These are phyloP conservation scores for Solanum hybrid DNA, from an alignment of 305 asterid species.

Conservation along the genomic window DNA sequence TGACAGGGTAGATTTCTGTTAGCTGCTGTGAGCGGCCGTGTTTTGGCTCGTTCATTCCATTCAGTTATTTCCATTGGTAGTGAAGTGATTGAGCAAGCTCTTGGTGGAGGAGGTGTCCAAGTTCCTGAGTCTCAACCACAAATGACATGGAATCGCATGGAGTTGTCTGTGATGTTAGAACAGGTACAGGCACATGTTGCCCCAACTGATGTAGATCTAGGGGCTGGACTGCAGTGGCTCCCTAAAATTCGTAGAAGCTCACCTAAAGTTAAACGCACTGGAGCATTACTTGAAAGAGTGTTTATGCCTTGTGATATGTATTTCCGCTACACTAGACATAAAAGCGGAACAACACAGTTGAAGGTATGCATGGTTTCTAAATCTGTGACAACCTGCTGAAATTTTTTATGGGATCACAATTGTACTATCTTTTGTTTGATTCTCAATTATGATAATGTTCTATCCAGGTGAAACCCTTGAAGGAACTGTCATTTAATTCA, in stretches of 20 bases:
- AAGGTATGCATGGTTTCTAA: conserved; percentile 47
- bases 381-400: background rate
- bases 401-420: background rate
- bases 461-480: conserved; percentile 95
- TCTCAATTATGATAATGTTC: background rate
- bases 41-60: conserved; percentile 95
- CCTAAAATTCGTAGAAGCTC: conserved; percentile 95
- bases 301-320: conserved; percentile 99
- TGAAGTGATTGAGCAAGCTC: conserved; percentile 87
- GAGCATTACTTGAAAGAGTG: conserved; percentile 95
- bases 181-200: conserved; percentile 99
- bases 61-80: conserved; percentile 80
- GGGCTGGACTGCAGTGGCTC: conserved; percentile 99
- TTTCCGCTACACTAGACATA: conserved; percentile 91
- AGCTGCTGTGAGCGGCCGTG: conserved; percentile 99
- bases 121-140: conserved; percentile 80
- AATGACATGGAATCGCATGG: conserved; percentile 93
- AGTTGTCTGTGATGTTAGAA: conserved; percentile 96
- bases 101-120: conserved; percentile 55
- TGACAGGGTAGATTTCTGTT: conserved; percentile 98
- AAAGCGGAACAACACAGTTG: conserved; percentile 89
- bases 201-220: conserved; percentile 99
- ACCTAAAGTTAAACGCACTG: conserved; percentile 97
- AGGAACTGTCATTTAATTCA: conserved; percentile 94
- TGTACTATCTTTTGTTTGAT: background rate